Percentiles rank a stretch among this genome's conserved stretches.
Evolutionary conservation across 768 basidiomycete species (phyloP).

Genomic region (Lactarius trivialis): DNA sequence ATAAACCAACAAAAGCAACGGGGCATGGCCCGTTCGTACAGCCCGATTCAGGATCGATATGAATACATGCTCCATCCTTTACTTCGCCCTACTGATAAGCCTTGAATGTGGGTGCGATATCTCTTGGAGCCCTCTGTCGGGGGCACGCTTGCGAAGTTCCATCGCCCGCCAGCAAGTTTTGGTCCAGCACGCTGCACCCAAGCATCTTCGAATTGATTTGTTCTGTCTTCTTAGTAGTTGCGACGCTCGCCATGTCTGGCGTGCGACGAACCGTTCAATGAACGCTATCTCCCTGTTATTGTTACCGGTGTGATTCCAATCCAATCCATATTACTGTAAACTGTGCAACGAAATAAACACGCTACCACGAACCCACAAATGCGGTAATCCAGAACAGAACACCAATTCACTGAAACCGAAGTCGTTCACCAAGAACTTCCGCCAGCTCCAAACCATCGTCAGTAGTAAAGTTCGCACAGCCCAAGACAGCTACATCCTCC

Average conservation of each 20-base stretch:
- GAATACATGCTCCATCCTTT: background rate
- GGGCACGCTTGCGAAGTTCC: background rate
- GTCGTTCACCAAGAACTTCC: constrained; percentile 26
- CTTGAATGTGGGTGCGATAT: background rate
- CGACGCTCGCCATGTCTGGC: background rate
- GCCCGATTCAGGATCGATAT: background rate
- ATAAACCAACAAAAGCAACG: no score
- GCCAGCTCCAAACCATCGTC: constrained; percentile 26
- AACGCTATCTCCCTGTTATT: background rate
- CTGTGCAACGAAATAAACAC: background rate
- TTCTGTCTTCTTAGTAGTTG: background rate
- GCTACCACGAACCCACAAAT: background rate
- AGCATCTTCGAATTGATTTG: background rate
- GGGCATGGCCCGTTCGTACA: no score
- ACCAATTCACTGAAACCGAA: constrained; percentile 16
- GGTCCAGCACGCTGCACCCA: background rate
- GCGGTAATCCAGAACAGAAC: background rate
- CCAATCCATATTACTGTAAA: background rate
- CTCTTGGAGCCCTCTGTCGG: background rate
- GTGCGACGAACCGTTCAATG: background rate
- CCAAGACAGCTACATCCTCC: constrained; percentile 28
- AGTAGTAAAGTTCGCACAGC: constrained; percentile 27
- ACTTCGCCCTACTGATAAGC: background rate
- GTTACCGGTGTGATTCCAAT: background rate
- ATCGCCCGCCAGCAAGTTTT: background rate